Evolutionary conservation across 2,329 filamentous ascomycete genomes (phyloP), one percentile per base, ranked within the genome.

Genomic region (Pyricularia sp.): DNA sequence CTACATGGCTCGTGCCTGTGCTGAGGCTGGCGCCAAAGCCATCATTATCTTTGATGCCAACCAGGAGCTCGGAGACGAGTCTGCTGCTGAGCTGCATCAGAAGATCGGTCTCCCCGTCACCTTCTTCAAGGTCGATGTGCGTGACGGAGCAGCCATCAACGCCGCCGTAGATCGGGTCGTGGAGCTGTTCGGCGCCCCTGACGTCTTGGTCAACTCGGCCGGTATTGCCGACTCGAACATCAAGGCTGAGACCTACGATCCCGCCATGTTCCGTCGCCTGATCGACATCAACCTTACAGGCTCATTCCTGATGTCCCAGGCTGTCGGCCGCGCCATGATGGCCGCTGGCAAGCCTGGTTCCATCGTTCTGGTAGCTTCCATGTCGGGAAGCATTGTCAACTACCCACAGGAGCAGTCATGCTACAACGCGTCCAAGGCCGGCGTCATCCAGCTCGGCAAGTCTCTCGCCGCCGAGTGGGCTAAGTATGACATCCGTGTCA

Each of bases 391-490:
- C 81, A 88, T 94, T 72, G 92, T 93, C 84, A 94, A 94, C 86
- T 93, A 89, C 82, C 92, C 91, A 7, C 91, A 94, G 81, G 90
- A 93, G 81, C 91, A 94, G 81, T 88, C 84, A 65, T 92, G 89
- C 80, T 94, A 94, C 86, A 94, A 94, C 76, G 90, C 91, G 33
- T 92, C 90, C 79, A 94, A 94, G 85, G 90, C 92, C 20, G 91
- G 88, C 74, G 90, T 93, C 55, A 86, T 92, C 72, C 89, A 92
- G 80, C 85, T 94, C 68, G 90, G 88, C 79, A 92, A 92, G 83
- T 93, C 90, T 3, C 86, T 95, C 28, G 92, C 91, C 63, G 91
- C 91, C 69, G 92, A 95, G 81, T 94, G 92, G 92, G 90, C 92
- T 75, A 90, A 92, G 80, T 85, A 92, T 79, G 84, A 85, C 74